Evolutionary conservation across 352 stramenopile species (phyloP), one percentile per base, ranked within the genome.

Genomic region (Pythium volutum): DNA sequence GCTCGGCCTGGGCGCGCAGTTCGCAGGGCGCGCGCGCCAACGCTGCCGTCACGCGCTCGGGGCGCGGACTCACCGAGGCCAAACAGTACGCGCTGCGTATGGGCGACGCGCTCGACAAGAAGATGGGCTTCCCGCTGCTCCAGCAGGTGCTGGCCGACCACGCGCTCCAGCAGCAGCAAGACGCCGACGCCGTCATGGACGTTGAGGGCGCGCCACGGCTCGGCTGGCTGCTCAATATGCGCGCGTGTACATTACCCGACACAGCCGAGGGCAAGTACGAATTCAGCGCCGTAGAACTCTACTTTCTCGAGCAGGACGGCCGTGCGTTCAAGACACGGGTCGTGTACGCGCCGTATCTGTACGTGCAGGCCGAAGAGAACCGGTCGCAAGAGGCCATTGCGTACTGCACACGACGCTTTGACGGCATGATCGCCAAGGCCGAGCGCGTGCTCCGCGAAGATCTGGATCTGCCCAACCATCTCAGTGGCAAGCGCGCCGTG

Each of bases 311-410:
- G 69, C 88, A 98, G 62, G 89, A 97, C 63, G 91, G 90, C 20
- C 75, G 76, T 38, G 95, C 84, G 10, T 99, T 99, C 80, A 99
- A 99, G 77, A 92, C 93, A 6, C 94, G 88, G 29, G 77, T 99
- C 25, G 76, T 98, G 23, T 96, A 98, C 73, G 74, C 90, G 69
- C 97, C 97, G 4, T 99, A 99, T 70, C 98, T 99, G 60, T 99
- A 98, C 65, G 75, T 99, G 14, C 67, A 80, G 9, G 71, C 81
- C 3, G 77, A 86, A 29, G 52, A 71, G 5, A 84, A 84, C 50
- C 70, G 81, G 2, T 79, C 75, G 23, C 81, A 89, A 50, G 81
- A 91, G n/a, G 84, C 84, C 1, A 78, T 91, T 10, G 80, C 75
- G 26, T 93, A 86, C 71, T 98, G 76, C 53, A 62, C 89, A 48